A percentile compares a stretch with the other conserved stretches of the same genome.
Evolutionary conservation across 208 protist genomes (phyloP).

Genomic region (Leptomonas pyrrhocoris): DNA sequence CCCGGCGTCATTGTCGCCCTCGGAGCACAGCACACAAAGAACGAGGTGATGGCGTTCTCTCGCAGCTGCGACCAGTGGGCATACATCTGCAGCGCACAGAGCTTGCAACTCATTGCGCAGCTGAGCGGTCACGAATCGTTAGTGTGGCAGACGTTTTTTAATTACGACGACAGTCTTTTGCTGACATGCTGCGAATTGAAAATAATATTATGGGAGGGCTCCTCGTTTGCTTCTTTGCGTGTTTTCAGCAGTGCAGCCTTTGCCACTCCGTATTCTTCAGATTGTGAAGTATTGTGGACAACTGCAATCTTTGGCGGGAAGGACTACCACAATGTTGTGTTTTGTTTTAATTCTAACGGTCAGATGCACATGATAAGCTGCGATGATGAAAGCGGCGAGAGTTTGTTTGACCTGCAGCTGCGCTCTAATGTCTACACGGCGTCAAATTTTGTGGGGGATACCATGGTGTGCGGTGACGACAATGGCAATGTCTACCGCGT

Average conservation of each 20-base stretch:
- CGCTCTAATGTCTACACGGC: conserved; percentile 44
- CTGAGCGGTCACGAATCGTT: conserved; percentile 53
- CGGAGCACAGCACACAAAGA: conserved; percentile 49
- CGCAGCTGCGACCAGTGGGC: conserved; percentile 51
- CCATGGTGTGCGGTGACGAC: conserved; percentile 59
- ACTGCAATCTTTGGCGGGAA: conserved; percentile 42
- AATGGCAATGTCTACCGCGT: conserved; percentile 68
- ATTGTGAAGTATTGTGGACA: conserved; percentile 43
- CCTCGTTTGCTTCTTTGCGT: conserved; percentile 26
- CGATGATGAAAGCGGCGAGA: conserved; percentile 23
- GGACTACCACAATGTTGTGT: conserved; percentile 35
- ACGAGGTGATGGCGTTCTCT: conserved; percentile 50
- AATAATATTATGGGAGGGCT: conserved; percentile 52
- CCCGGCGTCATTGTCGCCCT: conserved; percentile 55
- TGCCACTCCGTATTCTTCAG: not conserved
- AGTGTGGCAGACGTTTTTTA: conserved; percentile 58
- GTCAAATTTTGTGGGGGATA: conserved; percentile 34
- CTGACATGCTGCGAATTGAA: conserved; percentile 61
- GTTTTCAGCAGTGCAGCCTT: conserved; percentile 27
- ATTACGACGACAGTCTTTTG: conserved; percentile 42
- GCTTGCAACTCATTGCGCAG: conserved; percentile 29
- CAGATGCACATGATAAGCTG: conserved; percentile 47
- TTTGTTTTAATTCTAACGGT: conserved; percentile 45
- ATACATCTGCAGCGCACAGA: conserved; percentile 41
- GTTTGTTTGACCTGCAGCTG: conserved; percentile 53